Evolutionary conservation across 2,329 filamentous ascomycete genomes (phyloP), one percentile per base, ranked within the genome.

Genomic region (Aspergillus texensis): DNA sequence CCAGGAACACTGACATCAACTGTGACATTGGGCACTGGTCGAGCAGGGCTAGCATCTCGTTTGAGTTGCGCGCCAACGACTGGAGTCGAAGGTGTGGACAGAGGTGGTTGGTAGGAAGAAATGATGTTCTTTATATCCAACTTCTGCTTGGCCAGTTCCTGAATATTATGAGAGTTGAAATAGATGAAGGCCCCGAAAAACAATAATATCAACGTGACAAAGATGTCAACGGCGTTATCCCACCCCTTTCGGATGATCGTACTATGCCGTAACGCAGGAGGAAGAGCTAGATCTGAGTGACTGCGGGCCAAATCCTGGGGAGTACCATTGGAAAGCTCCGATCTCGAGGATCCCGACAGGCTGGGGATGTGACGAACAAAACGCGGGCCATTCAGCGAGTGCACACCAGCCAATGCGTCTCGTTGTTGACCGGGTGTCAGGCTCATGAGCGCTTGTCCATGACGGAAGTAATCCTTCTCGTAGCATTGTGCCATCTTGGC

Each of bases 361-460:
- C 80, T 82, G 24, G 82, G 78, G 24, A 83, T 77, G n/a, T 72
- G 77, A 9, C 73, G 74, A 21, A 74, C 64, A 28, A 71, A 66
- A n/a, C 80, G 78, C 3, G 74, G 73, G 30, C 80, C 79, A 36
- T 87, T 85, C 45, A 91, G 80, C 2, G 84, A 85, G 72, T 94
- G 91, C 1, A 89, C 90, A n/a, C 91, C 91, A 10, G 91, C 85
- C 61, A 94, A 79, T 1, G 84, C 88, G 61, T 87, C 84, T 12
- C 85, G 83, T 12, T 90, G 79, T 68, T 88, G 85, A 1, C 77
- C 75, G 14, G 68, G 68, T 46, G 69, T 74, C 43, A 81, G 67
- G 58, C 74, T 79, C 69, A 76, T 77, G 12, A 81, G 70, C 1
- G 77, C 72, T 52, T 78, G 75, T 6, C 77, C 75, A 50, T 70